phyloP scores from a whole-genome alignment of 305 asterid genomes.

The Solanum hybrid region DNA sequence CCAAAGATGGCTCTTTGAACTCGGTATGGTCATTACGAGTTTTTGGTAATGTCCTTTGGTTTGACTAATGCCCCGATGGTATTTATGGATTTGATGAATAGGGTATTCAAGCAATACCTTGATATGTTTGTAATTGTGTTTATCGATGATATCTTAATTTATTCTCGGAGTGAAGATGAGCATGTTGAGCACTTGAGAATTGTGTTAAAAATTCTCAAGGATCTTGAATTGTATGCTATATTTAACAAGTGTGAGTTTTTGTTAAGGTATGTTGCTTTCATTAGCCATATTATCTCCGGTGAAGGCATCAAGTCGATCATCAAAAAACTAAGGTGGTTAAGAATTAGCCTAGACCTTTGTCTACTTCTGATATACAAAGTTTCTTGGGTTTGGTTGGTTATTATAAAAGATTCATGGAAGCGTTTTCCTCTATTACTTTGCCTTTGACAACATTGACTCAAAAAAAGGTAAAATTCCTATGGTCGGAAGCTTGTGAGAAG shows the following conservation, averaged over 20 bases:
- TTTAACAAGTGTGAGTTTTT: background rate
- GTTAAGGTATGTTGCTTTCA: background rate
- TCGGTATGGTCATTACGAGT: background rate
- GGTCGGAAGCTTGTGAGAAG: background rate
- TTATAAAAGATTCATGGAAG: background rate
- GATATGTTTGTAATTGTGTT: background rate
- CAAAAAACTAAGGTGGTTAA: background rate
- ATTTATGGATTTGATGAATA: background rate
- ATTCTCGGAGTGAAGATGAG: background rate
- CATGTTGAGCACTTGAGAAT: background rate
- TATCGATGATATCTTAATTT: background rate
- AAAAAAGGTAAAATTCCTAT: background rate
- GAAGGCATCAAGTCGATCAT: background rate
- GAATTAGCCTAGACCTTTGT: background rate
- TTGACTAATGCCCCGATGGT: background rate
- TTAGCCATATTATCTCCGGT: background rate
- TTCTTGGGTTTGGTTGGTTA: background rate
- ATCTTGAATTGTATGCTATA: background rate
- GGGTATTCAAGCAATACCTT: background rate
- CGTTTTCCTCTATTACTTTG: background rate
- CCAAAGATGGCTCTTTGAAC: background rate
- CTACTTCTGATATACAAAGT: background rate
- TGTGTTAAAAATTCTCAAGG: background rate
- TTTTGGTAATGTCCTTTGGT: background rate
- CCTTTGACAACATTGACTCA: background rate